Evolutionary conservation across 2,329 filamentous ascomycete genomes (phyloP).

Genomic region (Colletotrichum euphorbiae): DNA sequence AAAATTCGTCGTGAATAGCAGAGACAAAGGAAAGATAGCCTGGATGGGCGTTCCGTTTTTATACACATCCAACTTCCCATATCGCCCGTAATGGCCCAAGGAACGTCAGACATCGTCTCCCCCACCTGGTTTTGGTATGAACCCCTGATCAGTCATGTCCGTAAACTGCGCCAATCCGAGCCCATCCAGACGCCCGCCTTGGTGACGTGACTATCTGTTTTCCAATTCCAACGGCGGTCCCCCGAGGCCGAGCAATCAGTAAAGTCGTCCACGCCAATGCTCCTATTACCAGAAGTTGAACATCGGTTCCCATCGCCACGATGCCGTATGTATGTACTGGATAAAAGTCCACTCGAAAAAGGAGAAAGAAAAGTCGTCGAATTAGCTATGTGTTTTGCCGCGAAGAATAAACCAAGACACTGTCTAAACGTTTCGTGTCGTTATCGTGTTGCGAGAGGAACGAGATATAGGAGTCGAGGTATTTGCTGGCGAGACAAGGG

Average conservation of each 20-base stretch:
- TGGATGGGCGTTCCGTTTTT: conserved; percentile 26
- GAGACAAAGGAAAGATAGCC: conserved; percentile 35
- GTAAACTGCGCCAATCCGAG: conserved; percentile 11
- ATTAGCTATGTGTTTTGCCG: conserved; percentile 40
- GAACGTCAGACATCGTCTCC: conserved; percentile 10
- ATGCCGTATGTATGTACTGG: conserved; percentile 41
- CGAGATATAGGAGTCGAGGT: conserved; percentile 6
- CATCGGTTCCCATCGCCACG: conserved; percentile 31
- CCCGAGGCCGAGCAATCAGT: conserved; percentile 10
- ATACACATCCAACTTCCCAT: conserved; percentile 38
- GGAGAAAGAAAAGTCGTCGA: conserved; percentile 38
- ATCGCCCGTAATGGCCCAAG: conserved; percentile 25
- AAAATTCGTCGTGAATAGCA: conserved; percentile 35
- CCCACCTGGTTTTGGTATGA: conserved; percentile 3
- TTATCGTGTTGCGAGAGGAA: conserved; percentile 36
- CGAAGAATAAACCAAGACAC: conserved; percentile 32
- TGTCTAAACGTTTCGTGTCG: conserved; percentile 39
- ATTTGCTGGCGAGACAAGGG: background rate
- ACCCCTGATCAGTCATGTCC: conserved; percentile 3
- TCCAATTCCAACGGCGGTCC: conserved; percentile 29
- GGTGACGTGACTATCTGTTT: conserved; percentile 3
- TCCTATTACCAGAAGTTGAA: conserved; percentile 41
- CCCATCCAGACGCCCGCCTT: conserved; percentile 11
- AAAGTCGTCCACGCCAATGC: conserved; percentile 34
- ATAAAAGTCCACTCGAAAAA: conserved; percentile 37